Percentiles rank a stretch among this genome's conserved stretches.
These are phyloP conservation scores for Apostasia ramifera DNA, from an alignment of 106 monocot genomes.

Conservation along the genomic window DNA sequence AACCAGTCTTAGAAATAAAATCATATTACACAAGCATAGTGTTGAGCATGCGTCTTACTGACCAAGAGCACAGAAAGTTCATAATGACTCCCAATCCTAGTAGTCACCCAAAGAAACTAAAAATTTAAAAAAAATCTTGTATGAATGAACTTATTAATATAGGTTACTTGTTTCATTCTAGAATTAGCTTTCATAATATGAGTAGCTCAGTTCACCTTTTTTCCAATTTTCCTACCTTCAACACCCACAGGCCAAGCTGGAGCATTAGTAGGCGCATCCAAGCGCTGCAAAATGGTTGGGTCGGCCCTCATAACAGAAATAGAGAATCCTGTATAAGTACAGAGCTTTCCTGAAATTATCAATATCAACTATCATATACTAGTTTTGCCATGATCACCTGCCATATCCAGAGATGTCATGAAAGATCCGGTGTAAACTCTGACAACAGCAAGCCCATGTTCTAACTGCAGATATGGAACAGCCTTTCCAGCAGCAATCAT, in stretches of 20 bases:
- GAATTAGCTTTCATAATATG: too few species aligned
- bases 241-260: slow-evolving; percentile 83
- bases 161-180: too few species aligned
- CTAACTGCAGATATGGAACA: slow-evolving; percentile 75
- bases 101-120: too few species aligned
- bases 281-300: slow-evolving; percentile 45
- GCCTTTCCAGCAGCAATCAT: slow-evolving; percentile 97
- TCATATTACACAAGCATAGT: too few species aligned
- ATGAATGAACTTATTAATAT: too few species aligned
- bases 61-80: too few species aligned
- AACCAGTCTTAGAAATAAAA: too few species aligned
- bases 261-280: slow-evolving; percentile 92
- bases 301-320: slow-evolving; percentile 89
- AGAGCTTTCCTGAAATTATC: background rate
- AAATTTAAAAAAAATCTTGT: too few species aligned
- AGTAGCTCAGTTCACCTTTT: too few species aligned
- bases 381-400: slow-evolving; percentile 42
- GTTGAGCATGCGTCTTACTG: too few species aligned
- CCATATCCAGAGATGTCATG: slow-evolving; percentile 99
- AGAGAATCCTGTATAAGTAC: slow-evolving; percentile 69
- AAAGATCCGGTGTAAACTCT: slow-evolving; percentile 94
- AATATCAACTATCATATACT: background rate
- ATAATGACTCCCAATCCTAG: too few species aligned
- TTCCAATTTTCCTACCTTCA: slow-evolving; percentile 44
- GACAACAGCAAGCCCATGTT: slow-evolving; percentile 93